Evolutionary conservation across 306 rosid genomes (phyloP).

Genomic region (Pterocarpus macrocarpus): DNA sequence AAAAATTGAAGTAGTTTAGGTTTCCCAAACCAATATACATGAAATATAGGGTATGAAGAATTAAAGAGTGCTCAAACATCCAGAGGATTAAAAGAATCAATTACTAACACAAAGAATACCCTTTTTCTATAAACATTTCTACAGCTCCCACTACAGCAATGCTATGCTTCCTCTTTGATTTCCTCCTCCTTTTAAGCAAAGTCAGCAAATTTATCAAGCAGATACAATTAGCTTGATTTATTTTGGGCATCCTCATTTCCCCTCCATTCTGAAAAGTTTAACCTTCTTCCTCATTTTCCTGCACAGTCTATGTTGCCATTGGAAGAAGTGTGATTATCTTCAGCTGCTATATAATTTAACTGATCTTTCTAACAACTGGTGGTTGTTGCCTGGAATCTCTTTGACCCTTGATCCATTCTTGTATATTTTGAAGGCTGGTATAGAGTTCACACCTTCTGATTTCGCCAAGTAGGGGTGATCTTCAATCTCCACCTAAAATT

Average conservation of each 20-base stretch:
- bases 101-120: constrained; percentile 43
- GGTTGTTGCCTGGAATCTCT: constrained; percentile 76
- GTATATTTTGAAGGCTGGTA: constrained; percentile 91
- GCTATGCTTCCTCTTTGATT: constrained; percentile 34
- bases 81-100: constrained; percentile 48
- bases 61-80: constrained; percentile 37
- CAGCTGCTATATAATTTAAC: constrained; percentile 81
- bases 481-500: constrained; percentile 85
- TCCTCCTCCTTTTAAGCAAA: constrained; percentile 39
- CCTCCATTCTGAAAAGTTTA: no score
- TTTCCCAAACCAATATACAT: constrained; percentile 33
- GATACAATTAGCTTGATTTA: constrained; percentile 21
- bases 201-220: constrained; percentile 31
- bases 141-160: constrained; percentile 12
- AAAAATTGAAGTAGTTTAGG: not conserved
- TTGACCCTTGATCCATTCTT: constrained; percentile 88
- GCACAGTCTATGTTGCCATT: constrained; percentile 32
- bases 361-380: constrained; percentile 74
- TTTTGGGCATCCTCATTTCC: not conserved
- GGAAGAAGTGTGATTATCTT: constrained; percentile 39
- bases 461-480: constrained; percentile 87
- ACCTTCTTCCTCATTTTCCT: not conserved
- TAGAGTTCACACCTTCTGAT: constrained; percentile 73
- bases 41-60: constrained; percentile 39
- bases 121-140: constrained; percentile 33